phyloP scores from a whole-genome alignment of 306 rosid species.

The Cicer yamashitae region DNA sequence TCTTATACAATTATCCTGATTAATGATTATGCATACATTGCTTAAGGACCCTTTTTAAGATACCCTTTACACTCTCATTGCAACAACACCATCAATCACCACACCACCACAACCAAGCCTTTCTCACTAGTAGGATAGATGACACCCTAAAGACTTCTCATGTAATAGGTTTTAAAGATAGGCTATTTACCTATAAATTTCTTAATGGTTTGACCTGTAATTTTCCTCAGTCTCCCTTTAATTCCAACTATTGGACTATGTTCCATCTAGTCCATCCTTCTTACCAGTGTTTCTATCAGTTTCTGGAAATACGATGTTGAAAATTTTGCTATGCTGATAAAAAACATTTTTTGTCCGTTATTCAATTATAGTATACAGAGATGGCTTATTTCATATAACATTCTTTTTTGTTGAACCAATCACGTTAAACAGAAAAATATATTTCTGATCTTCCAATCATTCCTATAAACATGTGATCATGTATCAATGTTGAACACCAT shows the following conservation, averaged over 20 bases:
- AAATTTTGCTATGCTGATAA: constrained; percentile 9
- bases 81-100: neutral
- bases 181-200: neutral
- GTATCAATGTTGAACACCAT: constrained; percentile 19
- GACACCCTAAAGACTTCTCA: neutral
- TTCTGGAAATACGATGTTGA: constrained; percentile 13
- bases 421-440: constrained; percentile 22
- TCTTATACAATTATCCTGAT: constrained; percentile 18
- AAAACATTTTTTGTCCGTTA: constrained; percentile 1
- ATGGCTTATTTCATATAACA: constrained; percentile 19
- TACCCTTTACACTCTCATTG: neutral
- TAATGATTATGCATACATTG: constrained; percentile 2
- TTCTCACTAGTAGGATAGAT: neutral
- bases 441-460: constrained; percentile 27
- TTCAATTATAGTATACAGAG: constrained; percentile 24
- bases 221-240: neutral
- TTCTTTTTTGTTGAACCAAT: constrained; percentile 25
- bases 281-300: neutral
- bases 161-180: neutral
- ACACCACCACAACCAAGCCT: neutral
- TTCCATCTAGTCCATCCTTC: neutral
- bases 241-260: neutral
- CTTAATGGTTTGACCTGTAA: neutral
- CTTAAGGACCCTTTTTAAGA: constrained; percentile 20
- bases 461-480: constrained; percentile 33